Conservation (phyloP, 129 eudicot genomes). For the Helichrysum umbraculigerum region DNA sequence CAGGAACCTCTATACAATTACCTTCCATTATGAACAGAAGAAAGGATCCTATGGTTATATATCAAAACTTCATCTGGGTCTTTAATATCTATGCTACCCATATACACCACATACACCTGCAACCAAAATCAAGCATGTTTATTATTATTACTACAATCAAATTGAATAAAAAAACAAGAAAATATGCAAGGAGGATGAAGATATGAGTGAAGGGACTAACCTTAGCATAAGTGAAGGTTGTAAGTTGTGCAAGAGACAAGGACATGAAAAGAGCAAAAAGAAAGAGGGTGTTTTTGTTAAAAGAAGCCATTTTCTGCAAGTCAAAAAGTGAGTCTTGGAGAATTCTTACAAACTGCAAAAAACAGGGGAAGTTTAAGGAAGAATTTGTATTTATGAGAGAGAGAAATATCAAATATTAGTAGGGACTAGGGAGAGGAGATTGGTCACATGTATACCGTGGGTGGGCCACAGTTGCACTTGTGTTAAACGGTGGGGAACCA, state of each 20-base stretch:
- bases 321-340: constrained; percentile 15
- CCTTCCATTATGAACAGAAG: constrained; percentile 73
- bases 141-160: background rate
- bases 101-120: constrained; percentile 80
- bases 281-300: constrained; percentile 6
- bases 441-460: constrained; percentile 48
- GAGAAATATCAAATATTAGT: background rate
- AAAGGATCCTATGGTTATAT: constrained; percentile 63
- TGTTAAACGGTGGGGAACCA: constrained; percentile 17
- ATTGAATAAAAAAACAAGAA: background rate
- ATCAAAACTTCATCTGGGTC: constrained; percentile 70
- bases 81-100: constrained; percentile 55
- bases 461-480: constrained; percentile 8
- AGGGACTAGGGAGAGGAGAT: constrained; percentile 23
- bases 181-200: background rate
- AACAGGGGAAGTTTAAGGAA: constrained; percentile 29
- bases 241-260: constrained; percentile 32
- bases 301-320: constrained; percentile 45
- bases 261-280: constrained; percentile 36
- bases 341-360: constrained; percentile 24
- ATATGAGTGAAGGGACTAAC: constrained; percentile 23
- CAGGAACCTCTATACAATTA: background rate
- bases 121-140: constrained; percentile 15
- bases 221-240: constrained; percentile 48
- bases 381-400: constrained; percentile 26